phyloP scores from a whole-genome alignment of 176 grass and related monocot species.

The Aegilops longissima region DNA sequence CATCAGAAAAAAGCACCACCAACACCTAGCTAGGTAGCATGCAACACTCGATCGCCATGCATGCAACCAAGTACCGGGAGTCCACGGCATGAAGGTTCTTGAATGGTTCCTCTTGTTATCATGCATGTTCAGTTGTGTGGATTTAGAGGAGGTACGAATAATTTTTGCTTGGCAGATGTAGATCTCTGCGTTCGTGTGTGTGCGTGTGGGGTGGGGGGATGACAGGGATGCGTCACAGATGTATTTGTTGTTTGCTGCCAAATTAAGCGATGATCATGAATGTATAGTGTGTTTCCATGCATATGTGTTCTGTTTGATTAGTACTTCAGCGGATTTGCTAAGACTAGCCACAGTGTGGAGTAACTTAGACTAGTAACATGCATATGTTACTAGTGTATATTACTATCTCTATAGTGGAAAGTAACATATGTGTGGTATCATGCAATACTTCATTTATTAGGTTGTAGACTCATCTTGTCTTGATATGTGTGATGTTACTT shows the following conservation, averaged over 20 bases:
- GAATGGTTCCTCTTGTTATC: neutral
- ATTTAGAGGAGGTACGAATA: slow-evolving; percentile 13
- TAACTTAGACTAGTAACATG: no score
- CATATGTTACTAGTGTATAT: no score
- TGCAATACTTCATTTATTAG: no score
- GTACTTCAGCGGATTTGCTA: neutral
- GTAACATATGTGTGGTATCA: no score
- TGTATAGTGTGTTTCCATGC: neutral
- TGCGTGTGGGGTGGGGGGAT: neutral
- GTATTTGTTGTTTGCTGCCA: neutral
- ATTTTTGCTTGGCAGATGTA: slow-evolving; percentile 10
- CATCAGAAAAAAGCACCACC: slow-evolving; percentile 36
- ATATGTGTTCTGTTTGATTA: neutral
- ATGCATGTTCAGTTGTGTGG: slow-evolving; percentile 1
- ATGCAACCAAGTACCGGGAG: neutral
- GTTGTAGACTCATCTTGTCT: no score
- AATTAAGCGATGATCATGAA: neutral
- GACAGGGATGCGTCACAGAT: slow-evolving; percentile 13
- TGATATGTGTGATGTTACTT: no score
- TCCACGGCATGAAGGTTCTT: slow-evolving; percentile 1
- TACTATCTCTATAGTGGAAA: no score
- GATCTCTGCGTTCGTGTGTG: neutral
- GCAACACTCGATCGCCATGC: neutral
- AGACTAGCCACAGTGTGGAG: no score
- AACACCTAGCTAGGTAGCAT: neutral